Evolutionary conservation across 768 basidiomycete genomes (phyloP).

Genomic region (Collybia sordida): DNA sequence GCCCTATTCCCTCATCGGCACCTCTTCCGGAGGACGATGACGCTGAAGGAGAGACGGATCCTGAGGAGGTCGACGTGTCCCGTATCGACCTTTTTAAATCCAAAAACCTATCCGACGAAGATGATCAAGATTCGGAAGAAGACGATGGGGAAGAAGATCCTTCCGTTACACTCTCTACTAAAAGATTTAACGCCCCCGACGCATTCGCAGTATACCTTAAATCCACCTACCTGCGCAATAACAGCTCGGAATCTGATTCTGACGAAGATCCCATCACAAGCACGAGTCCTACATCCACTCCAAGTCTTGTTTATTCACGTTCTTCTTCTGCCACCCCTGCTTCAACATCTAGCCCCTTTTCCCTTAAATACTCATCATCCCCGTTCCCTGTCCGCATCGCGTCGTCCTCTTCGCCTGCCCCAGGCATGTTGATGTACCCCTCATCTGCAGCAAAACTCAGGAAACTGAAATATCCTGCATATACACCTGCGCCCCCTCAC

Average conservation of each 20-base stretch:
- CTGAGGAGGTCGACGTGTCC: constrained; percentile 19
- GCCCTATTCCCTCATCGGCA: constrained; percentile 1
- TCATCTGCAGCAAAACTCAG: background rate
- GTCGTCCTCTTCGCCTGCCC: constrained; percentile 2
- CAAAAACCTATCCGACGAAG: constrained; percentile 17
- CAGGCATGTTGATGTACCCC: background rate
- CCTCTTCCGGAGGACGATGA: constrained; percentile 6
- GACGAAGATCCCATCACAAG: constrained; percentile 1
- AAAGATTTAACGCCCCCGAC: constrained; percentile 14
- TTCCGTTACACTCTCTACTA: constrained; percentile 3
- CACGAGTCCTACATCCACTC: constrained; percentile 2
- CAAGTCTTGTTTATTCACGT: constrained; percentile 4
- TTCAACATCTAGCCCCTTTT: constrained; percentile 5
- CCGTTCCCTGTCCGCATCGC: constrained; percentile 2
- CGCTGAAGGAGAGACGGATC: constrained; percentile 20
- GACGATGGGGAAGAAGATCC: constrained; percentile 23
- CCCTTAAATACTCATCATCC: constrained; percentile 10
- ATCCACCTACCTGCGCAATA: constrained; percentile 11
- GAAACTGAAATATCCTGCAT: constrained; percentile 24
- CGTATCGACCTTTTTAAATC: constrained; percentile 10
- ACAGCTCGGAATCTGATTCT: constrained; percentile 15
- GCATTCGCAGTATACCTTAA: constrained; percentile 19
- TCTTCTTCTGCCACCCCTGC: constrained; percentile 5
- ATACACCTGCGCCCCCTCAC: constrained; percentile 41
- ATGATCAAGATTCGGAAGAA: constrained; percentile 12